Evolutionary conservation across 768 basidiomycete genomes (phyloP), one percentile per base, ranked within the genome.

Genomic region (Pulveroboletus sp.): DNA sequence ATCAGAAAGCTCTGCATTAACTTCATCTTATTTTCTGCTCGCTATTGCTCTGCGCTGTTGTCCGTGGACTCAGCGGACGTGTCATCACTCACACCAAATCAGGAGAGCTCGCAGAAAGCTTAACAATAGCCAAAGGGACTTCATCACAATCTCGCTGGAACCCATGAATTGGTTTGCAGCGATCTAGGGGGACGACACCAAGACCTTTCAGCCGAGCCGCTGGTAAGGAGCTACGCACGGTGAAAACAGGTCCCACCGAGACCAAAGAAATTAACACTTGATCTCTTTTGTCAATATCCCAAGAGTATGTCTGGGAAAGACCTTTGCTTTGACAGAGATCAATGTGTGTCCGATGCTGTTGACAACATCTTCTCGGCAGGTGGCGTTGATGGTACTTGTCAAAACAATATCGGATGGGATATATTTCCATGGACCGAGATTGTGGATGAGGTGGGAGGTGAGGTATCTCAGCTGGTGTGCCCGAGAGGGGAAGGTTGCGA

Each of bases 161-260:
- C 67, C 64, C 16, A 71, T 81, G 47, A 85, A 86, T 58, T 65
- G 70, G 7, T 76, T 77, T 5, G 68, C 72, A 39, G 66, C 62
- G 0, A 61, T 84, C 20, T 87, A 86, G 86, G 86, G 86, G 0
- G 59, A 71, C 0, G 77, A 82, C 43, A 76, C 81, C 1, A 72
- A 74, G 20, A 71, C 75, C 22, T 89, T 82, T 60, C 69, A 74
- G 26, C 85, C 85, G 0, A 79, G 80, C 45, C 70, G 85, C 13
- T 89, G 86, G 86, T 68, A 86, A 10, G 62, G 62, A 12, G 63
- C 64, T 2, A 24, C 16, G 16, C 22, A 20, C 8, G 26, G 54
- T 8, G 24, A 24, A 5, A 58, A 64, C 16, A 65, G 1, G 58
- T 63, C 2, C 56, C 59, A 4, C 31, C 31, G 50, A 58, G 12